These are phyloP conservation scores for Eleusine coracana DNA, from an alignment of 176 grass and related monocot genomes.

Conservation along the genomic window DNA sequence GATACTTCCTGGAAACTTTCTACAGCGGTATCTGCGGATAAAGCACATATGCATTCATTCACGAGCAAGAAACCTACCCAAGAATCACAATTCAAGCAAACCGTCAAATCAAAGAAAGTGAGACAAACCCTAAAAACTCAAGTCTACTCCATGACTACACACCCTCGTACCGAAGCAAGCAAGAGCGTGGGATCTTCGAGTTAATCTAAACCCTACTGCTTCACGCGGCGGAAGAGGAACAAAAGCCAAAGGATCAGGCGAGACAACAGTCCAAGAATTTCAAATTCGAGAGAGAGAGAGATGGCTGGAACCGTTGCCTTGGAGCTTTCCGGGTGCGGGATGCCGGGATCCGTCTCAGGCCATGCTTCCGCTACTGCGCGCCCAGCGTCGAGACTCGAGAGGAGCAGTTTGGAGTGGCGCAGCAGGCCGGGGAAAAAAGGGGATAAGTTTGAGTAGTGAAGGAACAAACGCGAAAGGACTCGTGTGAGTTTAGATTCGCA, in stretches of 20 bases:
- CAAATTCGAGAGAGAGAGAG: neutral
- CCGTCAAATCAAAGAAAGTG: neutral
- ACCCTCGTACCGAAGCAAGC: neutral
- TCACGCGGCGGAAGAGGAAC: neutral
- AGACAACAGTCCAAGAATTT: neutral
- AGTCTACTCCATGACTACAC: neutral
- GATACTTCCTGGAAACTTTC: slow-evolving; percentile 34
- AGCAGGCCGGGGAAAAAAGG: neutral
- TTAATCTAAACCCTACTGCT: neutral
- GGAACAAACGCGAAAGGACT: neutral
- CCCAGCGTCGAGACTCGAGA: neutral
- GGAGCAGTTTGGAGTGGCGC: neutral
- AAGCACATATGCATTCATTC: slow-evolving; percentile 31
- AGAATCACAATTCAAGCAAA: slow-evolving; percentile 3
- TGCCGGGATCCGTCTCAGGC: neutral
- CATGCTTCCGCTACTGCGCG: neutral
- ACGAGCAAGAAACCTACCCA: slow-evolving; percentile 3
- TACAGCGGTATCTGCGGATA: slow-evolving; percentile 29
- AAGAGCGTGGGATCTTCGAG: neutral
- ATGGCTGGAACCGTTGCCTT: neutral
- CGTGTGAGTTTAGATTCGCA: neutral
- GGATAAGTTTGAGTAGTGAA: slow-evolving; percentile 7
- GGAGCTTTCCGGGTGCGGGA: neutral
- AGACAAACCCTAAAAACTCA: neutral
- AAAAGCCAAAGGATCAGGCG: neutral